Percentiles rank a stretch among this genome's conserved stretches.
Evolutionary conservation across 768 basidiomycete genomes (phyloP).

Genomic region (Kwoniella bestiolae): DNA sequence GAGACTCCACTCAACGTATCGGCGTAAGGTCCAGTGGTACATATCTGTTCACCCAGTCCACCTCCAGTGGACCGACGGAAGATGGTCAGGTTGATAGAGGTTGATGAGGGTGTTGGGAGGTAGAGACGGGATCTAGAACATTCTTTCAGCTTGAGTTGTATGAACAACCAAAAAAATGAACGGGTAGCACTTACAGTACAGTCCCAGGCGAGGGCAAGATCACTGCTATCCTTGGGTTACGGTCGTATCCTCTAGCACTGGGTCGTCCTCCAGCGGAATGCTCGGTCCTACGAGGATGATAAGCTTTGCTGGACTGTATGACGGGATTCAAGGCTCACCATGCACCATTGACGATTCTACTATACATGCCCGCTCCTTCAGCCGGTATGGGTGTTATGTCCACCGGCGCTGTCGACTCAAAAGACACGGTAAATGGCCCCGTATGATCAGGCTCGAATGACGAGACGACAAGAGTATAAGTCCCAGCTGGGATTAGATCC

Average conservation of each 20-base stretch:
- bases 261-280: conserved; percentile 72
- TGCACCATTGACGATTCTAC: conserved; percentile 67
- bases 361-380: conserved; percentile 92
- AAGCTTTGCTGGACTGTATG: no score
- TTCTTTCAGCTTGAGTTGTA: background rate
- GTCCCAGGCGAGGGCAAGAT: conserved; percentile 37
- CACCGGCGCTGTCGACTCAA: conserved; percentile 68
- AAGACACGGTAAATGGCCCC: conserved; percentile 68
- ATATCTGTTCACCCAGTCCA: conserved; percentile 57
- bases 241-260: conserved; percentile 66
- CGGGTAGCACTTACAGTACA: conserved; percentile 35
- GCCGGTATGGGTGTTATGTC: conserved; percentile 70
- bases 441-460: conserved; percentile 75
- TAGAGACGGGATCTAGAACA: conserved; percentile 42
- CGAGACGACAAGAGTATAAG: conserved; percentile 83
- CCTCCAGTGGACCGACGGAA: conserved; percentile 59
- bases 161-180: background rate
- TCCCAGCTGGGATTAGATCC: conserved; percentile 64
- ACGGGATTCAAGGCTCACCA: conserved; percentile 64
- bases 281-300: conserved; percentile 61
- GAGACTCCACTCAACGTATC: conserved; percentile 75
- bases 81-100: conserved; percentile 52
- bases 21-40: conserved; percentile 79
- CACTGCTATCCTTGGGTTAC: conserved; percentile 73
- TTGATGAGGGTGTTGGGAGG: conserved; percentile 26